Percentiles rank a stretch among this genome's conserved stretches.
These are phyloP conservation scores for Chondrus crispus DNA, from an alignment of 23 red algal genomes.

Conservation along the genomic window DNA sequence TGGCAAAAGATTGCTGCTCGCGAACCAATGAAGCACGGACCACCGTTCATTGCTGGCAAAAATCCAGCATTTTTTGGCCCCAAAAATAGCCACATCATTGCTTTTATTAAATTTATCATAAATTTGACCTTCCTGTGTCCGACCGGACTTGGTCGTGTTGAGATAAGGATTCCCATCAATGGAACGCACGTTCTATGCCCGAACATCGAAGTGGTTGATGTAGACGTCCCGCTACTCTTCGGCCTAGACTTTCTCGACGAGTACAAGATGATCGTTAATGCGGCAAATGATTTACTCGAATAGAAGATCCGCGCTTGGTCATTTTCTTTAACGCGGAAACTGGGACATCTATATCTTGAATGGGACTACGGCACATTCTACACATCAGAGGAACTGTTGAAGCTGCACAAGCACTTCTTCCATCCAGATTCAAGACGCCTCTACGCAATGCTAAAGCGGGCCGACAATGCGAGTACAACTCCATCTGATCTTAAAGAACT, in stretches of 20 bases:
- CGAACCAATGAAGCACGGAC: too few relatives aligned
- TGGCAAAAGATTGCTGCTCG: too few relatives aligned
- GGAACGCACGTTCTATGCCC: not conserved
- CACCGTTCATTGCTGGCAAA: too few relatives aligned
- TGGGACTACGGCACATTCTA: not conserved
- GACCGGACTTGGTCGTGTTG: not conserved
- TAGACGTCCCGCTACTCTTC: conserved; percentile 8
- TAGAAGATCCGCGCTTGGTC: not conserved
- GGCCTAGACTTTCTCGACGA: not conserved
- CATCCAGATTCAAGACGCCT: conserved; percentile 12
- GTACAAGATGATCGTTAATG: not conserved
- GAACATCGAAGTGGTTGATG: not conserved
- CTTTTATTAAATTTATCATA: too few relatives aligned
- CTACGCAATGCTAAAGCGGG: not conserved
- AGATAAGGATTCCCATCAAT: not conserved
- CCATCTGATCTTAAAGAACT: too few relatives aligned
- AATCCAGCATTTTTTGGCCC: too few relatives aligned
- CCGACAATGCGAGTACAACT: not conserved
- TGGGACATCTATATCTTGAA: not conserved
- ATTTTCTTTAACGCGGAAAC: not conserved
- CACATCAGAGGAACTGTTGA: not conserved
- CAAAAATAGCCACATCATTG: too few relatives aligned
- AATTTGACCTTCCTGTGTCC: too few relatives aligned
- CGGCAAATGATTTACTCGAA: not conserved
- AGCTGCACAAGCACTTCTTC: not conserved